Evolutionary conservation across 805 yeast genomes (phyloP), one percentile per base, ranked within the genome.

Genomic region (Kluyveromyces siamensis): DNA sequence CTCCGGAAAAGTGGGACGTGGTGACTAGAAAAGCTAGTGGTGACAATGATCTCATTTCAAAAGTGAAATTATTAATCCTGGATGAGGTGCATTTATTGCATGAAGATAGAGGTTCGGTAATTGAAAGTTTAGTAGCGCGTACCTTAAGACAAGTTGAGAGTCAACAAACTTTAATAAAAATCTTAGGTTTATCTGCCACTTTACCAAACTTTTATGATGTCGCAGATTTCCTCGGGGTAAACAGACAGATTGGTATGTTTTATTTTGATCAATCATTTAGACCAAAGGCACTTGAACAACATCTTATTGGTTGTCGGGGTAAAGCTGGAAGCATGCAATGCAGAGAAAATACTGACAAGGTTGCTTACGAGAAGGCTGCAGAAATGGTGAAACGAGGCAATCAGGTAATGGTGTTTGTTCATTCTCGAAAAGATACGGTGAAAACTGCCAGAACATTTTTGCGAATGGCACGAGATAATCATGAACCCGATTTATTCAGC

Each of bases 1-100:
- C 97, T 0, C 97, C 97, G 0, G 97, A 89, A 61, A 89, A 89
- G 65, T 89, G 97, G 97, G 97, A 89, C 69, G 97, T 93, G 2
- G 96, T 93, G 1, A 91, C 99, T 0, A 78, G 98, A 61, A 93
- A 93, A 62, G 83, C 90, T 37, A 84, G 76, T 55, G 97, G 96
- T 46, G 97, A 90, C 58, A 80, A 79, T 45, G 96, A 89, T 55
- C 66, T 90, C 43, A 87, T 87, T 2, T 80, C 85, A 11, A 89
- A 88, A 57, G 95, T 93, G 9, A 87, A 83, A 63, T 69, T 93
- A 13, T 69, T 93, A 49, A 87, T 93, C 50, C 90, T 93, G 52
- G 99, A 93, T 72, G 99, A 93, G 68, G 98, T 93, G 0, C 99
- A 93, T 74, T 72, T 93, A 60, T 74, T 93, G 47, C 98, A 93